Evolutionary conservation across 2,329 filamentous ascomycete genomes (phyloP).

Genomic region (Aureobasidium mangrovei): DNA sequence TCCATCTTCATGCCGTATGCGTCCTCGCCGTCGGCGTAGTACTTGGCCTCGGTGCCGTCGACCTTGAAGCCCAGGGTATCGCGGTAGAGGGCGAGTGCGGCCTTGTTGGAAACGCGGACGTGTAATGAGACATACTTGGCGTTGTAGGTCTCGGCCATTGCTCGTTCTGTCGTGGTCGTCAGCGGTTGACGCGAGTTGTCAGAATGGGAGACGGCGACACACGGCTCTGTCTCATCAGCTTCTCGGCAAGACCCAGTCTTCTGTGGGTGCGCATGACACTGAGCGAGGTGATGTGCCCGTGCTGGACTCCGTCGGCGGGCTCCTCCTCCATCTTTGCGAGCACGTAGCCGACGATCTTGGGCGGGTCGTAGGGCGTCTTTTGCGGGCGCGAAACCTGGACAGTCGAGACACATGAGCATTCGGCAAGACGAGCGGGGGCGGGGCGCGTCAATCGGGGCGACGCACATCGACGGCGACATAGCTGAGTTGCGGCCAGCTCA

Average conservation of each 20-base stretch:
- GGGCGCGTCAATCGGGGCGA: constrained; percentile 13
- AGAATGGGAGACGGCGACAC: constrained; percentile 33
- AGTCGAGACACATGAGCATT: background rate
- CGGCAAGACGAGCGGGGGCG: background rate
- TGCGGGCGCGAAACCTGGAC: constrained; percentile 60
- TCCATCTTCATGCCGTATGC: constrained; percentile 91
- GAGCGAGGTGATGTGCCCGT: constrained; percentile 92
- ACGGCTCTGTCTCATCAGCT: constrained; percentile 95
- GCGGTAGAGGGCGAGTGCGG: constrained; percentile 84
- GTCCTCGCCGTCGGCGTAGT: constrained; percentile 97
- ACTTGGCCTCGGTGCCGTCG: constrained; percentile 77
- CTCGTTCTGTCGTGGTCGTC: constrained; percentile 53
- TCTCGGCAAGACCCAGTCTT: constrained; percentile 84
- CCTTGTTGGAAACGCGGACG: constrained; percentile 87
- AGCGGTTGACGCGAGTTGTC: background rate
- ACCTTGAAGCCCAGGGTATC: constrained; percentile 84
- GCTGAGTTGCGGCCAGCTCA: constrained; percentile 95
- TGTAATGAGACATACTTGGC: constrained; percentile 92
- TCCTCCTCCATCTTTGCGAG: constrained; percentile 99
- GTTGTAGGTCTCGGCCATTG: constrained; percentile 91
- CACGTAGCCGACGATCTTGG: constrained; percentile 98
- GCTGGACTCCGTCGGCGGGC: constrained; percentile 77
- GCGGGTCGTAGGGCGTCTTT: constrained; percentile 75
- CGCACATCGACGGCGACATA: constrained; percentile 83
- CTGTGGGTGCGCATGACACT: constrained; percentile 96